These are phyloP conservation scores for Acanthamoeba royreba DNA, from an alignment of 208 protist genomes.

Conservation along the genomic window DNA sequence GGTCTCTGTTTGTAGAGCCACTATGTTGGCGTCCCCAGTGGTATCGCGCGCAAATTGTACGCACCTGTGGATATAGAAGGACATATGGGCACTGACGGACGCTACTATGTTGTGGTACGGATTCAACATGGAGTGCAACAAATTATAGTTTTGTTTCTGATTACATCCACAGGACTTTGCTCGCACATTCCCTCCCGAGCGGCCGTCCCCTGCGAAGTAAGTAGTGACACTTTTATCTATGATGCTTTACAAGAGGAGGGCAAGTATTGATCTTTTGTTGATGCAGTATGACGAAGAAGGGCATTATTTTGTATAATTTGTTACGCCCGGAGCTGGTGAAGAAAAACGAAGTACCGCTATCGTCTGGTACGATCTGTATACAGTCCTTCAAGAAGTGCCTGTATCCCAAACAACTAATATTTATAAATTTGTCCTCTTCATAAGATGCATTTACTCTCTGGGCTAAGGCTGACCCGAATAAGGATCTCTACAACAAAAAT, in stretches of 20 bases:
- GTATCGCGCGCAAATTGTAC: not conserved
- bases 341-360: not conserved
- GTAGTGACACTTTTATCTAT: not conserved
- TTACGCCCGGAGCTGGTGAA: not conserved
- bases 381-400: not conserved
- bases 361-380: not conserved
- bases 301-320: not conserved
- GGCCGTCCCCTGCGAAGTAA: not conserved
- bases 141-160: not conserved
- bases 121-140: not conserved
- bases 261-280: not conserved
- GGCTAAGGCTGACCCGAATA: not conserved
- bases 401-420: not conserved
- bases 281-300: not conserved
- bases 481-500: not conserved
- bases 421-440: not conserved
- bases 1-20: not conserved
- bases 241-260: not conserved
- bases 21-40: not conserved
- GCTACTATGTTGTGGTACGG: conserved; percentile 20
- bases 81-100: not conserved
- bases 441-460: conserved; percentile 27
- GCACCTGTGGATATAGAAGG: conserved; percentile 35
- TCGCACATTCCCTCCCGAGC: conserved; percentile 20
- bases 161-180: conserved; percentile 6